Conservation (phyloP, 768 basidiomycete genomes). For the Rhodotorula graminis region DNA sequence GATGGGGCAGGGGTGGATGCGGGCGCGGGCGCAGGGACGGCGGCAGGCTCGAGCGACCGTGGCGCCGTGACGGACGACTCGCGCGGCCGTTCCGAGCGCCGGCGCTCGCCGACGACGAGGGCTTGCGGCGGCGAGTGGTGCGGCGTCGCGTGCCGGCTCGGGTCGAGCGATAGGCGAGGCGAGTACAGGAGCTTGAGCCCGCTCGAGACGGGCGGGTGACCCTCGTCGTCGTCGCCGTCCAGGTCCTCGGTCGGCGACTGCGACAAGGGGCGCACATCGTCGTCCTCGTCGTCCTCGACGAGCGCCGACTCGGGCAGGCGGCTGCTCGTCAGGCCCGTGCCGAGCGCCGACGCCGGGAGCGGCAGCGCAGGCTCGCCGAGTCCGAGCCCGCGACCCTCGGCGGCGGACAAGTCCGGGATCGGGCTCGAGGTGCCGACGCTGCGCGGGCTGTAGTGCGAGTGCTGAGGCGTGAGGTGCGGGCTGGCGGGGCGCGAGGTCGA, state of each 20-base stretch:
- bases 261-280: neutral
- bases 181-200: conserved; percentile 34
- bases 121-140: neutral
- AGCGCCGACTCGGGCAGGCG: neutral
- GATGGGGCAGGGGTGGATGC: no score
- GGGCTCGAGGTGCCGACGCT: conserved; percentile 11
- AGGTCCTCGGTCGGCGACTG: neutral
- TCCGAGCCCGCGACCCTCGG: neutral
- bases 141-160: neutral
- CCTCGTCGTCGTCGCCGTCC: neutral
- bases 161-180: conserved; percentile 6
- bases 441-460: neutral
- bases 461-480: conserved; percentile 17
- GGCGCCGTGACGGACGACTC: neutral
- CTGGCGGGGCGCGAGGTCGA: conserved; percentile 23
- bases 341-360: neutral
- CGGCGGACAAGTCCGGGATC: conserved; percentile 15
- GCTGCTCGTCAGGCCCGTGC: neutral
- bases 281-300: neutral
- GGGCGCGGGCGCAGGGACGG: neutral
- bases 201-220: neutral
- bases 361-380: conserved; percentile 30
- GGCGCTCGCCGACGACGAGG: neutral
- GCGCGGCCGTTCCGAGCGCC: neutral
- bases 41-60: neutral